Percentiles rank a stretch among this genome's conserved stretches.
These are phyloP conservation scores for Xylaria sp. DNA, from an alignment of 2,329 filamentous ascomycete species.

Conservation along the genomic window DNA sequence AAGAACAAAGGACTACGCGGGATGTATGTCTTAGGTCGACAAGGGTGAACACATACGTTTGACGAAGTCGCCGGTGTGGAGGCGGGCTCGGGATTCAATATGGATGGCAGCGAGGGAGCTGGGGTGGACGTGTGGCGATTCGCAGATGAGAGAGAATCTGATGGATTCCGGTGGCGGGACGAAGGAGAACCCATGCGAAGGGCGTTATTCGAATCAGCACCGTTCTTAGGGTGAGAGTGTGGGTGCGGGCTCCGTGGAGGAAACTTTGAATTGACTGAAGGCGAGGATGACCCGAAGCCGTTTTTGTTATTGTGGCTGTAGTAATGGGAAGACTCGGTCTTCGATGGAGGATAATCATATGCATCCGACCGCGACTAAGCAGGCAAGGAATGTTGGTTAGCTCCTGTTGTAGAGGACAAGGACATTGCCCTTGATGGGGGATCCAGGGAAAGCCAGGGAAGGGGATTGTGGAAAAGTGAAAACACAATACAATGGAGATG, in stretches of 20 bases:
- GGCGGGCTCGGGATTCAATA: conserved; percentile 50
- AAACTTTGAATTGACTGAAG: conserved; percentile 45
- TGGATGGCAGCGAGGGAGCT: conserved; percentile 47
- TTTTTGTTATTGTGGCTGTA: conserved; percentile 51
- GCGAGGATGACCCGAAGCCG: conserved; percentile 47
- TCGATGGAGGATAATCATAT: conserved; percentile 51
- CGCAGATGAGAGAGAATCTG: conserved; percentile 42
- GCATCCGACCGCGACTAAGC: conserved; percentile 54
- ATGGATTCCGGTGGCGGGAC: conserved; percentile 45
- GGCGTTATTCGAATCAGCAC: conserved; percentile 47
- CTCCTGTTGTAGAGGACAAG: background rate
- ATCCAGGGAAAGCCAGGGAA: background rate
- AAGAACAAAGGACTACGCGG: background rate
- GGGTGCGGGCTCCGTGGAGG: conserved; percentile 47
- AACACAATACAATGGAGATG: conserved; percentile 23
- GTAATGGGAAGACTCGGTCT: conserved; percentile 42
- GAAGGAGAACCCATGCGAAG: conserved; percentile 47
- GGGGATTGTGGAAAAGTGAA: conserved; percentile 4
- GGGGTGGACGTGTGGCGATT: conserved; percentile 46
- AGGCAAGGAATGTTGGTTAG: conserved; percentile 32
- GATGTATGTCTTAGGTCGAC: background rate
- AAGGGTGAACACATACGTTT: conserved; percentile 44
- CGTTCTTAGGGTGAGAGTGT: conserved; percentile 50
- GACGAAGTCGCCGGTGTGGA: conserved; percentile 40
- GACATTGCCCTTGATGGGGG: background rate